Conservation (phyloP, 805 yeast genomes). For the Starmerella sirachaensis region DNA sequence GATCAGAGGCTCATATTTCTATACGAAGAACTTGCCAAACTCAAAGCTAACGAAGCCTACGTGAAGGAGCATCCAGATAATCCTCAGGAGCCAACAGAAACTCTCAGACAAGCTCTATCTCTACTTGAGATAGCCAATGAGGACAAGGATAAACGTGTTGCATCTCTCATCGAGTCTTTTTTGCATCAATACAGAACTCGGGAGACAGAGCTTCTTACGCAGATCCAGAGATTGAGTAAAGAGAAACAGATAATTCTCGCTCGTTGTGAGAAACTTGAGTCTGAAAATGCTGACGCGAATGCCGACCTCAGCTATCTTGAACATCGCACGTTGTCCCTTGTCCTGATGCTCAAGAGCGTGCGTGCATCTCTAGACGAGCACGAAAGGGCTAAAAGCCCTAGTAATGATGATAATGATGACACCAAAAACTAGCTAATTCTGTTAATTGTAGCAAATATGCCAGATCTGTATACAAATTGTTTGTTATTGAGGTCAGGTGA, state of each 20-base stretch:
- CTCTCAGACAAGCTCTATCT: conserved; percentile 3
- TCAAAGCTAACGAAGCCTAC: conserved; percentile 5
- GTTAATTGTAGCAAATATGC: background rate
- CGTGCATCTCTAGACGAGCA: conserved; percentile 11
- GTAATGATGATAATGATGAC: background rate
- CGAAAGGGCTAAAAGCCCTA: too few relatives aligned
- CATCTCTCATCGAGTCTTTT: conserved; percentile 11
- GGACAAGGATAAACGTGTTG: conserved; percentile 8
- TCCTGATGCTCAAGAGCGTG: conserved; percentile 15
- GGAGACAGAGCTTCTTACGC: conserved; percentile 14
- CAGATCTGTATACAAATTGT: too few relatives aligned
- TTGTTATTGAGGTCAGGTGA: too few relatives aligned
- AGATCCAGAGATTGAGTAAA: conserved; percentile 4
- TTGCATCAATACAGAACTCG: conserved; percentile 14
- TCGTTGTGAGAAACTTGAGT: conserved; percentile 13
- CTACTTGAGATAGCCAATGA: conserved; percentile 8
- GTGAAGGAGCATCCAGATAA: background rate
- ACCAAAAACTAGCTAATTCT: background rate
- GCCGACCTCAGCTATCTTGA: conserved; percentile 12
- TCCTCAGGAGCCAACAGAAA: conserved; percentile 5
- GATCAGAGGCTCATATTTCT: conserved; percentile 5
- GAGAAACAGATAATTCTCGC: conserved; percentile 14
- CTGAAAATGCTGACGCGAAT: conserved; percentile 4
- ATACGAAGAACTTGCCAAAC: conserved; percentile 5
- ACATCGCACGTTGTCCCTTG: conserved; percentile 16